These are phyloP conservation scores for Lentinula raphanica DNA, from an alignment of 768 basidiomycete species.

Conservation along the genomic window DNA sequence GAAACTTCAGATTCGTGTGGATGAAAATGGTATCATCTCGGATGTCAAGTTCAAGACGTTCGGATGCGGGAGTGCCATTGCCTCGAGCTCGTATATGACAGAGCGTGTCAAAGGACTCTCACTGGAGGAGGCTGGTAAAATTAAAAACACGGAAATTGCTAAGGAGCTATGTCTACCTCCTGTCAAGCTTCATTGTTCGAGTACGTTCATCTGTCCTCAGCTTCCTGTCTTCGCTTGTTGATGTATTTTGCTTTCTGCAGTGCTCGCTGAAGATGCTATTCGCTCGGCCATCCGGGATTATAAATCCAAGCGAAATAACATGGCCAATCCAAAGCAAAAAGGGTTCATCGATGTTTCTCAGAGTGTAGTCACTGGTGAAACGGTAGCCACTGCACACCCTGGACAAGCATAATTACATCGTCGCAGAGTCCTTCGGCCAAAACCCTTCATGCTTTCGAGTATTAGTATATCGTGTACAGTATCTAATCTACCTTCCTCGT, in stretches of 20 bases:
- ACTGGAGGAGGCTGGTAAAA: slow-evolving; percentile 89
- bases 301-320: slow-evolving; percentile 68
- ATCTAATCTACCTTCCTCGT: not conserved
- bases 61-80: slow-evolving; percentile 97
- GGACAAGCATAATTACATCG: slow-evolving; percentile 24
- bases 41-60: slow-evolving; percentile 99
- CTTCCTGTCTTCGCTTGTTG: slow-evolving; percentile 2
- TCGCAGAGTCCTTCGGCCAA: not conserved
- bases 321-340: slow-evolving; percentile 46
- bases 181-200: slow-evolving; percentile 93
- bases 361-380: slow-evolving; percentile 46
- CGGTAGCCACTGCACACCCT: slow-evolving; percentile 47
- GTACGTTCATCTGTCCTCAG: slow-evolving; percentile 41
- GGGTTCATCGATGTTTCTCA: slow-evolving; percentile 71
- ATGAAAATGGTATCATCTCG: slow-evolving; percentile 90
- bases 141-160: slow-evolving; percentile 99
- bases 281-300: slow-evolving; percentile 97
- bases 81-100: slow-evolving; percentile 97
- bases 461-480: not conserved
- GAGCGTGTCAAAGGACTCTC: slow-evolving; percentile 95
- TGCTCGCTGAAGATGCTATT: slow-evolving; percentile 98
- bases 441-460: not conserved
- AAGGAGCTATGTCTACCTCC: slow-evolving; percentile 94
- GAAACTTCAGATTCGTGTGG: slow-evolving; percentile 98
- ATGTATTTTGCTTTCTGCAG: slow-evolving; percentile 33